Evolutionary conservation across 1,284 basidiomycete genomes (phyloP).

Genomic region (Laetiporus sulphureus): DNA sequence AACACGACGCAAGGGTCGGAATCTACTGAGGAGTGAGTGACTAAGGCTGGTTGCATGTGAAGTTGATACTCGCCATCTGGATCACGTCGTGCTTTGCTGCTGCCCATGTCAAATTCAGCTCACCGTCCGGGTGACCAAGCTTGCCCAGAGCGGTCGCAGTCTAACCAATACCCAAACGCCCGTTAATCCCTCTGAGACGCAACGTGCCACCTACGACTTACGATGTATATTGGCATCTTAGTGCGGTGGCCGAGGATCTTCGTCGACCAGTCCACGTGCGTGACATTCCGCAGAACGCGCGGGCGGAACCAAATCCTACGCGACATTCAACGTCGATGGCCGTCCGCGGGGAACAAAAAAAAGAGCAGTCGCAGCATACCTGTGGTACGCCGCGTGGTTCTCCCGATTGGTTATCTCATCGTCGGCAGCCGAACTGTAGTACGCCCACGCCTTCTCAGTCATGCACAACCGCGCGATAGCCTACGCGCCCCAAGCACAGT

Average conservation of each 20-base stretch:
- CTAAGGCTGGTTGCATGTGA: not conserved
- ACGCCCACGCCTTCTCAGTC: slow-evolving; percentile 82
- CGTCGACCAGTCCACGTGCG: slow-evolving; percentile 78
- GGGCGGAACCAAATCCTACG: slow-evolving; percentile 90
- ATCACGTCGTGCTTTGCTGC: slow-evolving; percentile 77
- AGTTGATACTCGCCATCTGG: slow-evolving; percentile 63
- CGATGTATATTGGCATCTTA: slow-evolving; percentile 76
- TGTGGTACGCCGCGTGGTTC: slow-evolving; percentile 82
- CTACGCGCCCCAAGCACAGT: slow-evolving; percentile 29
- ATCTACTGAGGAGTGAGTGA: slow-evolving; percentile 43
- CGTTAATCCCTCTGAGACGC: not conserved
- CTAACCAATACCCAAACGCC: slow-evolving; percentile 26
- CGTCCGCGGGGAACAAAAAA: too few relatives aligned
- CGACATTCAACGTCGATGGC: too few relatives aligned
- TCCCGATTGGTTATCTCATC: slow-evolving; percentile 87
- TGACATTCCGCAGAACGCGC: slow-evolving; percentile 80
- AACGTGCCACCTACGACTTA: slow-evolving; percentile 7
- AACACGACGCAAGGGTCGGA: slow-evolving; percentile 83
- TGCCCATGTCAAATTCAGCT: slow-evolving; percentile 81
- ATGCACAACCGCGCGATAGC: slow-evolving; percentile 70
- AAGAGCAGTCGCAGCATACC: too few relatives aligned
- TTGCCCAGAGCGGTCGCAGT: slow-evolving; percentile 81
- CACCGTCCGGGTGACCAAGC: slow-evolving; percentile 92
- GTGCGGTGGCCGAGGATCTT: slow-evolving; percentile 68
- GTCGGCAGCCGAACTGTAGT: slow-evolving; percentile 83